Conservation (phyloP, 768 basidiomycete species). For the Strobilomyces dryophilus region DNA sequence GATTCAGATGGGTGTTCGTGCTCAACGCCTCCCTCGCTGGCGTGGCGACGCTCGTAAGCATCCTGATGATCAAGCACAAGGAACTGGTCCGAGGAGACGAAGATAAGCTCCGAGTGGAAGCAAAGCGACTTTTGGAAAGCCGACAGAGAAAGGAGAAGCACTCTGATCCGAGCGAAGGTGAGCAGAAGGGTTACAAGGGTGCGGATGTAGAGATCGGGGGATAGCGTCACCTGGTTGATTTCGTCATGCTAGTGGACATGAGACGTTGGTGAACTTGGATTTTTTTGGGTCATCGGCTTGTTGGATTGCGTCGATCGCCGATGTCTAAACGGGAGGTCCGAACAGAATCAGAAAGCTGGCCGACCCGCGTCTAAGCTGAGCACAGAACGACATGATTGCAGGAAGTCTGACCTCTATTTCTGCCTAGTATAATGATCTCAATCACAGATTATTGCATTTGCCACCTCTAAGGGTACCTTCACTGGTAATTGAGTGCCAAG, state of each 20-base stretch:
- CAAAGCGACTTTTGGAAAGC: neutral
- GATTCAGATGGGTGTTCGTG: neutral
- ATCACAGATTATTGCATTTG: neutral
- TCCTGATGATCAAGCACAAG: constrained; percentile 4
- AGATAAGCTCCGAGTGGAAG: neutral
- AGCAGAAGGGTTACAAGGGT: neutral
- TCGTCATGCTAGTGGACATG: too few relatives aligned
- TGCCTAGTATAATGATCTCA: too few relatives aligned
- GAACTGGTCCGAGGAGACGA: neutral
- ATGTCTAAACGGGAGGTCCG: too few relatives aligned
- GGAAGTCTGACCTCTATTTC: too few relatives aligned
- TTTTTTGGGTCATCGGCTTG: too few relatives aligned
- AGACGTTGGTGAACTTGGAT: too few relatives aligned
- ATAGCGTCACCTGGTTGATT: neutral
- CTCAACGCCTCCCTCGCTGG: neutral
- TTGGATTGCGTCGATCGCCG: too few relatives aligned
- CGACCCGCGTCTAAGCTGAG: too few relatives aligned
- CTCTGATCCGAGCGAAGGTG: neutral
- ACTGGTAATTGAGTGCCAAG: neutral
- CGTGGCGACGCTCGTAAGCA: neutral
- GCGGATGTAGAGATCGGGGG: neutral
- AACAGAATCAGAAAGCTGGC: too few relatives aligned
- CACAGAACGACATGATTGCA: too few relatives aligned
- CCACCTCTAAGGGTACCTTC: neutral
- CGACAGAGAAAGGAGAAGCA: neutral